phyloP scores from a whole-genome alignment of 371 early-diverging fungal species.

The Mucor irregularis region DNA sequence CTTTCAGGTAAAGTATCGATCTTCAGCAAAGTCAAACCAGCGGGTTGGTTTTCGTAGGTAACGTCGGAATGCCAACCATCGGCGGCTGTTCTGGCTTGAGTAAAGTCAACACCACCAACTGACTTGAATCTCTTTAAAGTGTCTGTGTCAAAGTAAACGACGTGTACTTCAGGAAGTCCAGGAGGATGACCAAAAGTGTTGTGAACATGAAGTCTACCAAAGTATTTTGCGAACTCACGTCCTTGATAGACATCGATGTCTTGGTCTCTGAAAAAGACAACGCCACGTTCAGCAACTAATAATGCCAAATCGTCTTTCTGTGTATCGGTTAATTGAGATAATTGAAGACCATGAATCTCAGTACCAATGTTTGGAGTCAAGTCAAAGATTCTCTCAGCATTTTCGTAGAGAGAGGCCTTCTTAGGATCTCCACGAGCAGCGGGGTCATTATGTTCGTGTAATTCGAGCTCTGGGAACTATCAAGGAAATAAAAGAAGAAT shows the following conservation, averaged over 20 bases:
- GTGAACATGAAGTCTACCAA: conserved; percentile 52
- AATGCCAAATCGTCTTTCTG: conserved; percentile 62
- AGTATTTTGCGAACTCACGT: conserved; percentile 50
- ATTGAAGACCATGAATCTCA: conserved; percentile 64
- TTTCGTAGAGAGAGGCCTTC: conserved; percentile 56
- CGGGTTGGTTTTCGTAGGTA: conserved; percentile 59
- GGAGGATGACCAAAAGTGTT: conserved; percentile 35
- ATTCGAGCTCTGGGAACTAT: conserved; percentile 38
- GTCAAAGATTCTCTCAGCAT: conserved; percentile 61
- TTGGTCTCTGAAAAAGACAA: conserved; percentile 68
- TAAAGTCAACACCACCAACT: conserved; percentile 2
- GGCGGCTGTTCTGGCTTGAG: conserved; percentile 3
- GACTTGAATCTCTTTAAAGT: background rate
- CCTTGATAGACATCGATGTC: conserved; percentile 58
- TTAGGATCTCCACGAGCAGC: conserved; percentile 58
- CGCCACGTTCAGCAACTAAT: conserved; percentile 64
- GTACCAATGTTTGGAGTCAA: conserved; percentile 68
- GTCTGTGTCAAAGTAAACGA: conserved; percentile 32
- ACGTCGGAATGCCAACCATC: conserved; percentile 60
- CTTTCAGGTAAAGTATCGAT: conserved; percentile 52
- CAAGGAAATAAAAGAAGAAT: background rate
- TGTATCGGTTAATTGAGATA: conserved; percentile 52
- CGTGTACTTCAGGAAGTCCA: conserved; percentile 34
- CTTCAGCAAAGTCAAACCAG: conserved; percentile 58
- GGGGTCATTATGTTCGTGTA: conserved; percentile 39